Base-by-base conservation (phyloP, 257 asterid genomes). In the Osmanthus fragrans region DNA sequence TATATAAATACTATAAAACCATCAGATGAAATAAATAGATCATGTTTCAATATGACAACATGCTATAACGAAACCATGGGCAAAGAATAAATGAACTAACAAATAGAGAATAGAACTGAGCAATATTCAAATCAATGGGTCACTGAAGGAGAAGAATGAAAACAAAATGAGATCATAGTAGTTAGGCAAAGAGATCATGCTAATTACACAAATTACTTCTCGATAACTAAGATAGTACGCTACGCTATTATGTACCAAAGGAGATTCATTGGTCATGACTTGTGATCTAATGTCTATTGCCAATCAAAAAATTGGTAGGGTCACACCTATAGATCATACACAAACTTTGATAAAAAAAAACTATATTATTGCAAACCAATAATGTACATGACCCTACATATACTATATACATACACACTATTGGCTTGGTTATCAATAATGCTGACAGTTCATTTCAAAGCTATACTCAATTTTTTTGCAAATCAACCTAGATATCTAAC, bases 91-190 rank as follows among this genome's bases (percentile, higher is more conserved):
- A 67, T 60, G 39, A 69, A 54, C 71, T 69, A 71, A 45, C 66
- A 70, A 34, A 77, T 58, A 34, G 65, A 56, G 34, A 80, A 68
- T 40, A 64, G 12, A 19, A 67, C 34, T 12, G 7, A 23, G 39
- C 4, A 45, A 72, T 70, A 45, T 76, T 75, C 72, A 72, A 60
- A 51, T 37, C 51, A 18, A 74, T 40, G 69, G n/a, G 74, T 23
- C 71, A n/a, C n/a, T 45, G 25, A 75, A 47, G 39, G 33, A 72
- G 34, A 18, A 77, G 74, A 60, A 63, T 75, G 19, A 58, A 75
- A 49, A 49, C 27, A 54, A 72, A 76, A 81, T 63, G 60, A 76
- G 68, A 37, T 51, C 66, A 71, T 71, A 64, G 63, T 51, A 80
- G 23, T 67, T 51, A 63, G 13, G 2, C 13, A 33, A 74, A 51